phyloP scores from a whole-genome alignment of 305 asterid species.

The Coffea humblotiana region DNA sequence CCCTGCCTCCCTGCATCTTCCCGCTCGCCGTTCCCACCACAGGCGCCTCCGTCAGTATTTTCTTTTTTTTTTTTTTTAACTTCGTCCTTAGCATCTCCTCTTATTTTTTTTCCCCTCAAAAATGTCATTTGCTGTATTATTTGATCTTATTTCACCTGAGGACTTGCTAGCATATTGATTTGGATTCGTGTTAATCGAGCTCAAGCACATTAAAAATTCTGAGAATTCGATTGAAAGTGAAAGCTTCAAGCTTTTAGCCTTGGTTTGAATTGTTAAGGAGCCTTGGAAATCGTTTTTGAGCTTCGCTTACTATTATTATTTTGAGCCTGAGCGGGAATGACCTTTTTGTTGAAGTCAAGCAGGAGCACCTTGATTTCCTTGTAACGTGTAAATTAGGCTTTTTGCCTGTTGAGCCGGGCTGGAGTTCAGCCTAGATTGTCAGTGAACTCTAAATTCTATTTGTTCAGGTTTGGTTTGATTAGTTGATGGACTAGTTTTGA shows the following conservation, averaged over 20 bases:
- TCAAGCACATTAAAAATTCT: neutral
- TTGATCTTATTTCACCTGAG: neutral
- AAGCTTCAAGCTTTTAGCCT: neutral
- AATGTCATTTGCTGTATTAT: neutral
- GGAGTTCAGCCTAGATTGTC: too few species aligned
- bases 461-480: neutral
- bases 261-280: neutral
- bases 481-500: neutral
- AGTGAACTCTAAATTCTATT: neutral
- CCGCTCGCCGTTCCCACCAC: constrained; percentile 15
- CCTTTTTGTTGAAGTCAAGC: too few species aligned
- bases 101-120: neutral
- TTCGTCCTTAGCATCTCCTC: neutral
- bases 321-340: too few species aligned
- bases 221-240: neutral
- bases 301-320: neutral
- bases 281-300: neutral
- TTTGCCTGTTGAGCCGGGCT: neutral
- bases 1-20: constrained; percentile 14
- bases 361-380: too few species aligned
- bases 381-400: neutral
- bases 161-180: neutral
- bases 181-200: neutral
- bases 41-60: constrained; percentile 22
- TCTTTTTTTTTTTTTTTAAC: neutral